Evolutionary conservation across 441 rosid species (phyloP), one percentile per base, ranked within the genome.

Genomic region (Isatis lusitanica): DNA sequence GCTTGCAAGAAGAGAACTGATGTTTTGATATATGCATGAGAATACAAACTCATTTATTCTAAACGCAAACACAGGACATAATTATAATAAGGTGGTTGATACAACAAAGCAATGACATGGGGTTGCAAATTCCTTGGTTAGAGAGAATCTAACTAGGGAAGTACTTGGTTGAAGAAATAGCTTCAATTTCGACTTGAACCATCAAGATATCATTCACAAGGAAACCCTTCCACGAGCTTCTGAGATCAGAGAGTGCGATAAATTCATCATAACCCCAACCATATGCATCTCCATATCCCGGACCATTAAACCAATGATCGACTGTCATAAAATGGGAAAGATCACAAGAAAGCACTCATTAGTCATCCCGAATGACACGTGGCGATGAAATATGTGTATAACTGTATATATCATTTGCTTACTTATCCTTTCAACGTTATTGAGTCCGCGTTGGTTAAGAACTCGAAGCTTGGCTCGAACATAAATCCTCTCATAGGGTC

Each of bases 401-500:
- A 21, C 24, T 52, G 26, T 30, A 7, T n/a, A 13, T 13, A 47
- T 36, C 6, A 8, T 64, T 2, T 63, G 24, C 72, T 68, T 74
- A 68, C 78, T 2, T 60, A 0, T n/a, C 11, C 0, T 33, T 17
- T 68, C 76, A 1, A 46, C 0, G 63, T 59, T 31, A n/a, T 12
- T 51, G 33, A 59, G 2, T 46, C 9, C 7, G 47, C 2, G 46
- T 61, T 61, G 61, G 74, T 61, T 61, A 51, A 75, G 64, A 62
- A 61, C 33, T 1, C 70, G 65, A 52, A 75, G 74, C 52, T 53
- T 68, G 33, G 64, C 79, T 53, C 69, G 74, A 5, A 52, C 64
- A 61, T 62, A 75, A n/a, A 75, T 68, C 50, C 28, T 51, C 50
- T 75, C 74, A 16, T 53, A 68, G 0, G 79, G 74, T 68, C 42